phyloP scores from a whole-genome alignment of 1,284 basidiomycete genomes.

The Malassezia sp. region DNA sequence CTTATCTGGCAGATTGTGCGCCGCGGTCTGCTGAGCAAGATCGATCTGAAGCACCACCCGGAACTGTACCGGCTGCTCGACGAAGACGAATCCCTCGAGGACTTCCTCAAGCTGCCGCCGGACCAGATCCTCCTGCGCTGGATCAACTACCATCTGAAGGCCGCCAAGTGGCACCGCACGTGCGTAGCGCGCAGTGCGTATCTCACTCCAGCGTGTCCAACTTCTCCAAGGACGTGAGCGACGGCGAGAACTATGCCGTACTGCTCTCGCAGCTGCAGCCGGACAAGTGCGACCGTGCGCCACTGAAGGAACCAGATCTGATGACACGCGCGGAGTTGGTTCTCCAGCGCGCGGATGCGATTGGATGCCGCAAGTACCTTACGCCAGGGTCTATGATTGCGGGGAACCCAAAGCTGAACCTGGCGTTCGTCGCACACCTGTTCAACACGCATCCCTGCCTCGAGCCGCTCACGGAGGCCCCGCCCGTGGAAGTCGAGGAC shows the following conservation, averaged over 20 bases:
- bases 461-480: constrained; percentile 71
- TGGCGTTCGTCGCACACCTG: constrained; percentile 94
- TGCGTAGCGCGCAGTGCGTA: constrained; percentile 56
- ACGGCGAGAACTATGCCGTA: constrained; percentile 94
- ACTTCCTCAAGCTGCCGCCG: constrained; percentile 80
- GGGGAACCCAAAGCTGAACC: constrained; percentile 94
- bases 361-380: constrained; percentile 90
- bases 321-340: constrained; percentile 77
- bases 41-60: constrained; percentile 95
- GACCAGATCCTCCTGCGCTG: constrained; percentile 92
- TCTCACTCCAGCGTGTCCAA: constrained; percentile 64
- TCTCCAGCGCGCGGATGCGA: constrained; percentile 80
- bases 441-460: constrained; percentile 83
- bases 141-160: constrained; percentile 98
- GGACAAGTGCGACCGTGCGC: constrained; percentile 79
- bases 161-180: constrained; percentile 73
- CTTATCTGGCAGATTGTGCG: constrained; percentile 98
- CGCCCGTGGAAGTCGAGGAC: constrained; percentile 68
- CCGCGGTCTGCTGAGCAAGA: constrained; percentile 78
- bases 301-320: constrained; percentile 73
- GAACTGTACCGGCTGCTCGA: constrained; percentile 91
- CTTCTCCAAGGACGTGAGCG: constrained; percentile 86
- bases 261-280: constrained; percentile 82
- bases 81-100: constrained; percentile 91
- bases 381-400: constrained; percentile 79